These are phyloP conservation scores for Mrakia hoshinonis DNA, from an alignment of 768 basidiomycete genomes.

Conservation along the genomic window DNA sequence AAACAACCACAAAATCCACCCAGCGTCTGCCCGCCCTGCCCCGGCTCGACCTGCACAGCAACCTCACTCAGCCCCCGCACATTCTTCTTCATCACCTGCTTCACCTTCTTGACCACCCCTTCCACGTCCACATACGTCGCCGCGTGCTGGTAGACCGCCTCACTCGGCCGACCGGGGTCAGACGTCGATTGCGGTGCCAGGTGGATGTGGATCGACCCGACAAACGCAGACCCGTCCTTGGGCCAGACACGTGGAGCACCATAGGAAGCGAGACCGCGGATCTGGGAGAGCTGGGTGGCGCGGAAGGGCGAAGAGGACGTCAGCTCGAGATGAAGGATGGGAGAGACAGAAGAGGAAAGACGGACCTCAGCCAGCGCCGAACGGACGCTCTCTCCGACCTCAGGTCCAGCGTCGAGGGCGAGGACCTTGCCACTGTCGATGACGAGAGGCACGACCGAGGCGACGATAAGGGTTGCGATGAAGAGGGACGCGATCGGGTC, in stretches of 20 bases:
- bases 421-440: constrained; percentile 85
- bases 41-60: constrained; percentile 70
- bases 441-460: constrained; percentile 89
- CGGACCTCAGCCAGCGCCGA: constrained; percentile 43
- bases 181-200: constrained; percentile 55
- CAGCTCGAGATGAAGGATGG: constrained; percentile 37
- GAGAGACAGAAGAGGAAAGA: constrained; percentile 16
- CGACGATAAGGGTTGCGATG: constrained; percentile 88
- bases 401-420: constrained; percentile 67
- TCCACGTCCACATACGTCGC: constrained; percentile 54
- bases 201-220: constrained; percentile 88
- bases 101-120: constrained; percentile 63
- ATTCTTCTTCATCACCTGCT: constrained; percentile 56
- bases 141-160: constrained; percentile 48
- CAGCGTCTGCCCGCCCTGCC: not conserved
- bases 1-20: no score
- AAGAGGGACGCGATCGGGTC: constrained; percentile 96
- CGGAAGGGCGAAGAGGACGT: constrained; percentile 31
- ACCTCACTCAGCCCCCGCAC: constrained; percentile 81
- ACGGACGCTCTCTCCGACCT: constrained; percentile 42
- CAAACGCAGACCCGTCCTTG: constrained; percentile 71
- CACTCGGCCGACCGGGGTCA: constrained; percentile 44
- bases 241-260: constrained; percentile 87
- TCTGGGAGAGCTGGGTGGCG: constrained; percentile 51
- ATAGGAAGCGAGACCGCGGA: constrained; percentile 77